These are phyloP conservation scores for Aspergillus sp. DNA, from an alignment of 2,329 filamentous ascomycete genomes.

Conservation along the genomic window DNA sequence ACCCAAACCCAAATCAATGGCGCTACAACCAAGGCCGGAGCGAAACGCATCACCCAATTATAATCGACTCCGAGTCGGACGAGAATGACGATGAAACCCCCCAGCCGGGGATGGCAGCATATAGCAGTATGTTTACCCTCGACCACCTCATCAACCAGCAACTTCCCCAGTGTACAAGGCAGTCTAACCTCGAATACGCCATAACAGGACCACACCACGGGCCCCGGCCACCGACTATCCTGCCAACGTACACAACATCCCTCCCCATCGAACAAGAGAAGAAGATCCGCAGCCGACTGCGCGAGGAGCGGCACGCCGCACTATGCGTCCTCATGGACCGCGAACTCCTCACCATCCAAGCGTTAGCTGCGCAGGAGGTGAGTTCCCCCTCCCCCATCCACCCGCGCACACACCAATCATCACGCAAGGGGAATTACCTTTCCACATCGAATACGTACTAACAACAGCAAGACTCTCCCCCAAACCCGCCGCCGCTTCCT, in stretches of 20 bases:
- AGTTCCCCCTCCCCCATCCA: constrained; percentile 1
- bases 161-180: neutral
- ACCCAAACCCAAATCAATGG: constrained; percentile 12
- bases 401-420: too few relatives aligned
- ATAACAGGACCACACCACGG: neutral
- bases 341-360: constrained; percentile 43
- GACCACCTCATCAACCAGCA: neutral
- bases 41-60: constrained; percentile 14
- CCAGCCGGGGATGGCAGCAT: neutral
- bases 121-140: neutral
- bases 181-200: neutral
- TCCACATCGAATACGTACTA: too few relatives aligned
- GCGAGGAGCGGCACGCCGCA: constrained; percentile 39
- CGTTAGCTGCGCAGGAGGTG: constrained; percentile 39
- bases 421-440: too few relatives aligned
- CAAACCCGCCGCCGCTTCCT: constrained; percentile 39
- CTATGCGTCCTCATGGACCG: constrained; percentile 39
- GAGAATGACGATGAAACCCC: constrained; percentile 21
- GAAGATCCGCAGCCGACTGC: constrained; percentile 24
- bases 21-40: constrained; percentile 1
- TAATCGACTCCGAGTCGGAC: constrained; percentile 15
- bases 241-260: constrained; percentile 13
- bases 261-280: constrained; percentile 19
- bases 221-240: constrained; percentile 10
- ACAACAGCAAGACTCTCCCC: constrained; percentile 33